Percentiles rank a stretch among this genome's conserved stretches.
These are phyloP conservation scores for Juglanconis oblonga DNA, from an alignment of 2,329 filamentous ascomycete genomes.

Conservation along the genomic window DNA sequence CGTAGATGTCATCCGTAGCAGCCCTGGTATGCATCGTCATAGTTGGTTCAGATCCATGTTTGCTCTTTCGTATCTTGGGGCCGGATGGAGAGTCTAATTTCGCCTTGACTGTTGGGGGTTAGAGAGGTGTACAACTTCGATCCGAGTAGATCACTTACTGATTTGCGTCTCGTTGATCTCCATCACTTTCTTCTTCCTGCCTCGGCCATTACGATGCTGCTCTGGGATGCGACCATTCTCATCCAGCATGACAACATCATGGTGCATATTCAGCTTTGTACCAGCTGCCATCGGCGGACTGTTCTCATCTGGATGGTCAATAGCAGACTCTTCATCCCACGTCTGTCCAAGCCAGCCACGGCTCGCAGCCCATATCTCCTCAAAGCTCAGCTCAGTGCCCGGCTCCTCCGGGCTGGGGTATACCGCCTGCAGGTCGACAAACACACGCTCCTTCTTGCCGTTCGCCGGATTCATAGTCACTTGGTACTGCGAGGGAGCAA, in stretches of 20 bases:
- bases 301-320: constrained; percentile 20
- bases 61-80: constrained; percentile 80
- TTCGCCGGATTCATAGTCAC: constrained; percentile 78
- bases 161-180: constrained; percentile 92
- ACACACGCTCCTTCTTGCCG: constrained; percentile 81
- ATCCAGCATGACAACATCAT: constrained; percentile 47
- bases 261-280: constrained; percentile 41
- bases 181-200: constrained; percentile 73
- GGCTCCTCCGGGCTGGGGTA: constrained; percentile 75
- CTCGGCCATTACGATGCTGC: constrained; percentile 43
- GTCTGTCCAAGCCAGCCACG: constrained; percentile 65
- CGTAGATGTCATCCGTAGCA: constrained; percentile 96
- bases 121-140: not conserved
- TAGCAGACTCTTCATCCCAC: constrained; percentile 44
- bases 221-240: constrained; percentile 56
- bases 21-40: constrained; percentile 97
- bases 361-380: constrained; percentile 79
- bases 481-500: constrained; percentile 71
- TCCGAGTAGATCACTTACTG: constrained; percentile 52
- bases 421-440: constrained; percentile 79
- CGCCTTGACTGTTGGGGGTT: constrained; percentile 70
- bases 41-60: constrained; percentile 70
- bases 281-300: constrained; percentile 29
- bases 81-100: constrained; percentile 87
- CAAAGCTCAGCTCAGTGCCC: constrained; percentile 79